These are phyloP conservation scores for Phylloporus scabripes DNA, from an alignment of 768 basidiomycete species.

Conservation along the genomic window DNA sequence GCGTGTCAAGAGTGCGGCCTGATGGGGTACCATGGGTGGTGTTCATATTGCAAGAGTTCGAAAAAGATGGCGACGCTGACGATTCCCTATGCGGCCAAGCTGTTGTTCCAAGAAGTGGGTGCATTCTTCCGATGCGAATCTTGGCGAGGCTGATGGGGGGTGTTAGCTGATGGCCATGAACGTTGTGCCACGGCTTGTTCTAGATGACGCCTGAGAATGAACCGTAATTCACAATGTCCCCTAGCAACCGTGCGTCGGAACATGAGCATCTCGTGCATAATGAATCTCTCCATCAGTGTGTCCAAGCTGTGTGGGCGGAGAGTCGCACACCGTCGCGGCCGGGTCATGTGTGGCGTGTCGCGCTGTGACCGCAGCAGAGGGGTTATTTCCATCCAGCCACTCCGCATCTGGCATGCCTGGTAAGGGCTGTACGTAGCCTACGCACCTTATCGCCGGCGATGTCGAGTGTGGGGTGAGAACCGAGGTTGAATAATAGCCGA, in stretches of 20 bases:
- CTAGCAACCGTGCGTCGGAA: slow-evolving; percentile 7
- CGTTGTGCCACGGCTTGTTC: slow-evolving; percentile 80
- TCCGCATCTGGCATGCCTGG: background rate
- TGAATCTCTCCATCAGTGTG: background rate
- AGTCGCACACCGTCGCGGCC: slow-evolving; percentile 1
- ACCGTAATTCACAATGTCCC: background rate
- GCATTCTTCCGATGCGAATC: background rate
- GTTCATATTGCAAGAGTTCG: slow-evolving; percentile 96
- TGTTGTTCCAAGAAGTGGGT: slow-evolving; percentile 83
- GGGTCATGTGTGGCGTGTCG: slow-evolving; percentile 9
- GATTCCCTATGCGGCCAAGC: slow-evolving; percentile 93
- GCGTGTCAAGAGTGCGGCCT: slow-evolving; percentile 93
- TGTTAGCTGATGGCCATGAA: slow-evolving; percentile 93
- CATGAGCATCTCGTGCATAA: background rate
- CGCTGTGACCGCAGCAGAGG: background rate
- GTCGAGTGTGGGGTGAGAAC: background rate
- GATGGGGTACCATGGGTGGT: slow-evolving; percentile 95
- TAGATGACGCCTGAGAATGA: slow-evolving; percentile 63
- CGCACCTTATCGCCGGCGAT: background rate
- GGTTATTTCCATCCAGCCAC: background rate
- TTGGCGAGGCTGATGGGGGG: background rate
- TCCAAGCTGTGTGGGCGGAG: slow-evolving; percentile 1
- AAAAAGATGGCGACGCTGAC: slow-evolving; percentile 94
- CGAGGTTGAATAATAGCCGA: background rate
- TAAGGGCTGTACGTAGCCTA: background rate